A percentile compares a stretch with the other conserved stretches of the same genome.
Conservation (phyloP, 2,329 filamentous ascomycete genomes). For the Penicillium sp. region DNA sequence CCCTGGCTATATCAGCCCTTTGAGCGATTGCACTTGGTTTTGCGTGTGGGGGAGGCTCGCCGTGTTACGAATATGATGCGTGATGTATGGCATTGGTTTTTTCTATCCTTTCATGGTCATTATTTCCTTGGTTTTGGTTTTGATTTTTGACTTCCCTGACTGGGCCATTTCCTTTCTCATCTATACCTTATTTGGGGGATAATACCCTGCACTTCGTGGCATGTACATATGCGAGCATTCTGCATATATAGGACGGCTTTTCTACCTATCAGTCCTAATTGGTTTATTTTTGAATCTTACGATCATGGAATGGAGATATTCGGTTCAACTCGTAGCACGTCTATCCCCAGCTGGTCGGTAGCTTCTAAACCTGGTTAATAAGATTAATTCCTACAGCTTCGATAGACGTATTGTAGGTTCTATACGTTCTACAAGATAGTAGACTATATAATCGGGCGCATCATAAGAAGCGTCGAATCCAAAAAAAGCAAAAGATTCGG, state of each 20-base stretch:
- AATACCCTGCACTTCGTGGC: constrained; percentile 21
- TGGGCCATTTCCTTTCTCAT: constrained; percentile 4
- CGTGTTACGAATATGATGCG: constrained; percentile 35
- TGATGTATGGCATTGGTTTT: constrained; percentile 29
- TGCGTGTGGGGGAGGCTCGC: constrained; percentile 21
- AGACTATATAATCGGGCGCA: too few species aligned
- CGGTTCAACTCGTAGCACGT: not conserved
- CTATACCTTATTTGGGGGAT: constrained; percentile 11
- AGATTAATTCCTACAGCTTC: too few species aligned
- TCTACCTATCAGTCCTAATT: not conserved
- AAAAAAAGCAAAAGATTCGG: too few species aligned
- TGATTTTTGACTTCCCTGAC: constrained; percentile 9
- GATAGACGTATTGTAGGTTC: too few species aligned
- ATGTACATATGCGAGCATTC: constrained; percentile 32
- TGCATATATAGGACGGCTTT: constrained; percentile 26
- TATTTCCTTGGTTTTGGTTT: not conserved
- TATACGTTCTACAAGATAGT: too few species aligned
- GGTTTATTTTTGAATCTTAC: not conserved
- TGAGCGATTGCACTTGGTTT: constrained; percentile 23
- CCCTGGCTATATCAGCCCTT: constrained; percentile 18
- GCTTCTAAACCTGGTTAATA: too few species aligned
- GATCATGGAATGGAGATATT: not conserved
- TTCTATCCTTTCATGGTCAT: not conserved
- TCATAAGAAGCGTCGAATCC: too few species aligned
- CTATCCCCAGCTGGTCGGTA: too few species aligned